A percentile compares a stretch with the other conserved stretches of the same genome.
These are phyloP conservation scores for Rhododendron ovatum DNA, from an alignment of 148 eudicot genomes.

Conservation along the genomic window DNA sequence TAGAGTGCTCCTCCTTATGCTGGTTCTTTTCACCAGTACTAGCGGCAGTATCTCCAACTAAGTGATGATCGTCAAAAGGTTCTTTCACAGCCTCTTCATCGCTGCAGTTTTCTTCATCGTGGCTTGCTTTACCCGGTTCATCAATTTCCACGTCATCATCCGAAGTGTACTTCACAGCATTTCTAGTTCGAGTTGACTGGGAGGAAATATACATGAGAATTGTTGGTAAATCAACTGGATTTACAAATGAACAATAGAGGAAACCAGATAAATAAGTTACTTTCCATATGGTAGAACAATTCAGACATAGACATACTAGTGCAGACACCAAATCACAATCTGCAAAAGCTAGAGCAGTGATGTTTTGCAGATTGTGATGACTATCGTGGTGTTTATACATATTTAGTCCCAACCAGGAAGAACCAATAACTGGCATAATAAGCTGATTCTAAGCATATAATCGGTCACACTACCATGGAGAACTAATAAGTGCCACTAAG, in stretches of 20 bases:
- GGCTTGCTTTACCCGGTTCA: slow-evolving; percentile 16
- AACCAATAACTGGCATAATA: not conserved
- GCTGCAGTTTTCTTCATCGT: slow-evolving; percentile 14
- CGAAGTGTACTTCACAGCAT: slow-evolving; percentile 52
- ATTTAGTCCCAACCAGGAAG: not conserved
- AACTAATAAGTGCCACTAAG: not conserved
- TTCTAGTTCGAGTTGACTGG: slow-evolving; percentile 69
- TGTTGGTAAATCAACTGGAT: not conserved
- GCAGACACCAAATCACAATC: not conserved
- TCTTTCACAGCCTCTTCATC: slow-evolving; percentile 21
- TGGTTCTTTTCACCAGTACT: slow-evolving; percentile 6
- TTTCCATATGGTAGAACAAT: not conserved
- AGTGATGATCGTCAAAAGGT: slow-evolving; percentile 2
- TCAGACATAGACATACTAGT: not conserved
- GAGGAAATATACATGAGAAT: slow-evolving; percentile 10
- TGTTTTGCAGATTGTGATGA: too few relatives aligned
- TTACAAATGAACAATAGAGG: not conserved
- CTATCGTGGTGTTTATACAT: not conserved
- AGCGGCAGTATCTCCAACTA: slow-evolving; percentile 10
- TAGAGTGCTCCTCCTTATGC: slow-evolving; percentile 13
- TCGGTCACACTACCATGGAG: not conserved
- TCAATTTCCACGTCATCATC: slow-evolving; percentile 36
- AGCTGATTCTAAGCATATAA: not conserved
- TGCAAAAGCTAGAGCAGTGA: not conserved
- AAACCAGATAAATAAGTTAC: not conserved